These are phyloP conservation scores for Carex kokanica DNA, from an alignment of 176 grass and related monocot genomes.

Conservation along the genomic window DNA sequence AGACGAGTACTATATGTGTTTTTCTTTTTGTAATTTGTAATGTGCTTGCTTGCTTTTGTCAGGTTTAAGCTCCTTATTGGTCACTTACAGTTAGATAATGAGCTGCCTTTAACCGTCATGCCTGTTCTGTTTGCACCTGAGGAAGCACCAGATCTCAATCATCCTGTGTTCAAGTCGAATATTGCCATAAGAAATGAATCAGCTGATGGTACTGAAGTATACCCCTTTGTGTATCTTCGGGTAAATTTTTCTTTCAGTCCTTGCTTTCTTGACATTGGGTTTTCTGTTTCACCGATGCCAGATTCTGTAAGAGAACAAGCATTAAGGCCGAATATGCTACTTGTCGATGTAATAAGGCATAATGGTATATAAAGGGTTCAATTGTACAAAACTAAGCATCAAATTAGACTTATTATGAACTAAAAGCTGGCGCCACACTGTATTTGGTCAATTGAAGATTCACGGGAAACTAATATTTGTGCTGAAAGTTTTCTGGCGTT, in stretches of 20 bases:
- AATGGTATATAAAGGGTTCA: neutral
- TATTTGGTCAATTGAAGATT: too few species aligned
- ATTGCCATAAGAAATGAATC: conserved; percentile 78
- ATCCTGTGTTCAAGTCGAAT: conserved; percentile 89
- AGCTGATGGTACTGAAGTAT: conserved; percentile 80
- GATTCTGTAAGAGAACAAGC: conserved; percentile 14
- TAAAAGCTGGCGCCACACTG: neutral
- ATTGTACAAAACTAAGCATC: neutral
- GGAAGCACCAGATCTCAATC: conserved; percentile 61
- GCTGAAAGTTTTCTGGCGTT: neutral
- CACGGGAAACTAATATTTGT: neutral
- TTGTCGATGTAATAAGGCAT: conserved; percentile 23
- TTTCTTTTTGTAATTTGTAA: conserved; percentile 20
- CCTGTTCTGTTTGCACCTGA: conserved; percentile 91
- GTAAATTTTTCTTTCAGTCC: conserved; percentile 39
- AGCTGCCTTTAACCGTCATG: conserved; percentile 80
- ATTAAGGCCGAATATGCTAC: neutral
- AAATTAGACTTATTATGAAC: neutral
- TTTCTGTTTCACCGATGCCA: conserved; percentile 34
- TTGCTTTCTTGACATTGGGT: neutral
- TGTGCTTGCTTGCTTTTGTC: conserved; percentile 27
- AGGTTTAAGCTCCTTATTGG: conserved; percentile 96
- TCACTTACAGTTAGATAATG: conserved; percentile 92
- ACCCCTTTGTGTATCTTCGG: conserved; percentile 77
- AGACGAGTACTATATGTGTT: neutral